Base-by-base conservation (phyloP, 495 filamentous ascomycete genomes). In the Aspergillus bertholletiae region DNA sequence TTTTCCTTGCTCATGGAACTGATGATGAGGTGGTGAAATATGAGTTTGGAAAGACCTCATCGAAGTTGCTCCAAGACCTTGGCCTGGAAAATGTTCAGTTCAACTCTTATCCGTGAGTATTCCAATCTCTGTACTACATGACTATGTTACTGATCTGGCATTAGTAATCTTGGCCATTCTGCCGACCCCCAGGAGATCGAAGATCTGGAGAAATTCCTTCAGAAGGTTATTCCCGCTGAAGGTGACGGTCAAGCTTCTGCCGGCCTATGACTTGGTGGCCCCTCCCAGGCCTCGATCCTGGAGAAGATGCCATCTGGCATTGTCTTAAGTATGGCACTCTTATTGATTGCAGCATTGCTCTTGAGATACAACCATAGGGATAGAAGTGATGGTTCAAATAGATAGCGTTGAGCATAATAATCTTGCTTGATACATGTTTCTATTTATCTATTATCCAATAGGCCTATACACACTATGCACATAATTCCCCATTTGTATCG, bases 1-100 rank as follows among this genome's bases (percentile, higher is more conserved):
- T 96, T 47, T 95, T 95, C 70, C 84, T 96, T 80, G 92, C 82
- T 8, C 93, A 98, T 58, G 93, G 93, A 15, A 77, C 83, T 54
- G 70, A 67, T 1, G 94, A 98, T 71, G 72, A 69, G 11, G 72
- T 95, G 17, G 88, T 98, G 2, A 79, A 76, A 55, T 76, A 80
- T 27, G 64, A 76, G 30, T 89, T 88, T 71, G 94, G 92, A 7
- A 62, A 82, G 65, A 65, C 68, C 64, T 89, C 88, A 2, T 80
- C 77, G 7, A 72, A 89, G 7, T 49, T 71, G 50, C 64, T 96
- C 47, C 84, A 83, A 67, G 78, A 80, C 9, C 59, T 83, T 69
- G 89, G 88, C 0, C 83, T 83, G 64, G 80, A 86, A 27, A 54
- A 76, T 66, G 86, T 92, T 3, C 82, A 85, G 30, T 88, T 95